Percentiles rank a stretch among this genome's conserved stretches.
Conservation (phyloP, 805 yeast genomes). For the Komagataella pastoris region DNA sequence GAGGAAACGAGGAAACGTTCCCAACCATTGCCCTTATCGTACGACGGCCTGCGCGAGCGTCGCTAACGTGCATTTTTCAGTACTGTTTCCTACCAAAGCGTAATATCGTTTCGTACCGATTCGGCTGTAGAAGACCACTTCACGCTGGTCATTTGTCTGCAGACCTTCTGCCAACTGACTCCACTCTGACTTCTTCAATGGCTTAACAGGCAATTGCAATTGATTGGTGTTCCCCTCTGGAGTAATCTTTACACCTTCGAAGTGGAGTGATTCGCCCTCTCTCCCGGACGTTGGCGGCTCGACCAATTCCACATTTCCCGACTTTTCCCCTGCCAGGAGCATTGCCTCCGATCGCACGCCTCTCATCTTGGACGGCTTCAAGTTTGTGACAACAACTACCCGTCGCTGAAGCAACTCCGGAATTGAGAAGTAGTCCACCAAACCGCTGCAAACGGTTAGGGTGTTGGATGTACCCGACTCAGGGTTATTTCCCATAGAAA, state of each 20-base stretch:
- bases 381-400: slow-evolving; percentile 42
- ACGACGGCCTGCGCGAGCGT: background rate
- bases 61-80: background rate
- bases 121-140: slow-evolving; percentile 13
- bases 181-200: slow-evolving; percentile 23
- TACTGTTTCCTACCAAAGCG: background rate
- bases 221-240: slow-evolving; percentile 3
- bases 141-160: slow-evolving; percentile 17
- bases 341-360: slow-evolving; percentile 53
- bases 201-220: slow-evolving; percentile 4
- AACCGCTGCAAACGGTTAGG: slow-evolving; percentile 40
- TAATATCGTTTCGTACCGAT: background rate
- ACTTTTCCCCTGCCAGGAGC: slow-evolving; percentile 33
- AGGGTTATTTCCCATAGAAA: slow-evolving; percentile 15
- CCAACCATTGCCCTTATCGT: background rate
- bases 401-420: slow-evolving; percentile 22
- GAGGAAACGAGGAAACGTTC: too few relatives aligned
- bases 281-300: slow-evolving; percentile 24
- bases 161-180: slow-evolving; percentile 16
- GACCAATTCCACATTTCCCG: slow-evolving; percentile 28
- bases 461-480: slow-evolving; percentile 4
- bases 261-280: slow-evolving; percentile 26
- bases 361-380: slow-evolving; percentile 50
- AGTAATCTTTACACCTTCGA: slow-evolving; percentile 15
- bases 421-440: slow-evolving; percentile 29